Evolutionary conservation across 352 stramenopile species (phyloP), one percentile per base, ranked within the genome.

Genomic region (Pythium sukuiense): DNA sequence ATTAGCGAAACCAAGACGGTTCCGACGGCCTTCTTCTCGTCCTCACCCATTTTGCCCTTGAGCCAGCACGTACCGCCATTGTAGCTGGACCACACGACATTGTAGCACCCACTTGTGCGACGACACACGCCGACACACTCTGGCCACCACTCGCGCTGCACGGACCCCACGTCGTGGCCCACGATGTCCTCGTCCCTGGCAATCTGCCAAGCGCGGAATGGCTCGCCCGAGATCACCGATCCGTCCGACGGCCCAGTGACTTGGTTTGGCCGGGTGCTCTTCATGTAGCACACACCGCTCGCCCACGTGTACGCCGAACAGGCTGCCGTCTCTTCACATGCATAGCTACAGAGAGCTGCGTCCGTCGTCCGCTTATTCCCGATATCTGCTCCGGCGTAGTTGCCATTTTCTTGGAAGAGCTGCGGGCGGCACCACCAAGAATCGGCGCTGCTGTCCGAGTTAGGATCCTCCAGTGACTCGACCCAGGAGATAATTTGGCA

Each of bases 51-150:
- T 2, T 24, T 6, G 39, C 58, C 71, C 68, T 90, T 90, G 33
- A 90, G 74, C 66, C 72, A 88, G 59, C 80, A 87, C 11, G 75
- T 87, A 6, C 80, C 80, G 16, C 72, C 63, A 33, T 77, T 79
- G 71, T 74, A 74, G 62, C 18, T 48, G 3, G 39, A 24, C 39
- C 39, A 48, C 39, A 12, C 12, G 24, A 48, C 7, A 24, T 8
- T 24, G 13, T 8, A 16, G 7, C 39, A 48, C 5, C 39, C 39
- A 7, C 6, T 6, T 3, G 39, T 48, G 18, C 14, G 18, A 16
- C 14, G 14, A 24, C 12, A 24, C 39, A 48, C 39, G 7, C 6
- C 14, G 1, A 24, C 12, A 24, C 39, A 48, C 14, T 48, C 39
- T 6, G 16, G 13, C 39, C 39, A 48, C 14, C 14, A 7, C 12